Evolutionary conservation across 805 yeast species (phyloP).

Genomic region (Ogataea methanolica): DNA sequence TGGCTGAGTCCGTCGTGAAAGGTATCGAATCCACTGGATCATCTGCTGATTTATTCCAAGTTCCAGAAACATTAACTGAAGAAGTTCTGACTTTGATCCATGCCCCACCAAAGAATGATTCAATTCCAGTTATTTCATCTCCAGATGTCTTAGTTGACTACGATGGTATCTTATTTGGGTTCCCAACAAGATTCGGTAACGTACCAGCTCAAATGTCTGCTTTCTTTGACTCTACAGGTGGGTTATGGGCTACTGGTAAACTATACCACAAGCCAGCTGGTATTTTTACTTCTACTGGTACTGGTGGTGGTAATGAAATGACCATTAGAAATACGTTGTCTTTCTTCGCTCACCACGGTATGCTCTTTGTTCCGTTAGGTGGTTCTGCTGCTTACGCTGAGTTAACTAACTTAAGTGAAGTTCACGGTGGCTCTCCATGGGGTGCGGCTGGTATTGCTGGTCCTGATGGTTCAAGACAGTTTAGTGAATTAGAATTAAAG

Average conservation of each 20-base stretch:
- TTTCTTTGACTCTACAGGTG: conserved; percentile 77
- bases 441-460: conserved; percentile 84
- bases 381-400: conserved; percentile 52
- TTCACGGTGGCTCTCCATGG: conserved; percentile 81
- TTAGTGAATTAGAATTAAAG: conserved; percentile 57
- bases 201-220: conserved; percentile 74
- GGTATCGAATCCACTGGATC: conserved; percentile 73
- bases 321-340: conserved; percentile 64
- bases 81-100: conserved; percentile 53
- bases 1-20: conserved; percentile 63
- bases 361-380: conserved; percentile 78
- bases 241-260: conserved; percentile 72
- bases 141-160: conserved; percentile 52
- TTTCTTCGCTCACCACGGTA: conserved; percentile 72
- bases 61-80: conserved; percentile 68
- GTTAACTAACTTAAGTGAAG: conserved; percentile 52
- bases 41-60: conserved; percentile 63
- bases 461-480: conserved; percentile 69
- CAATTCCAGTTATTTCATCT: conserved; percentile 53
- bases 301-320: conserved; percentile 83
- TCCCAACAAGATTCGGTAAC: conserved; percentile 83
- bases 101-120: conserved; percentile 60
- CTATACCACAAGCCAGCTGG: conserved; percentile 73
- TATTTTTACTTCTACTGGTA: conserved; percentile 67
- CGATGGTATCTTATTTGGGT: conserved; percentile 81